Percentiles rank a stretch among this genome's conserved stretches.
Evolutionary conservation across 176 grass and related monocot genomes (phyloP).

Genomic region (Poa annua): DNA sequence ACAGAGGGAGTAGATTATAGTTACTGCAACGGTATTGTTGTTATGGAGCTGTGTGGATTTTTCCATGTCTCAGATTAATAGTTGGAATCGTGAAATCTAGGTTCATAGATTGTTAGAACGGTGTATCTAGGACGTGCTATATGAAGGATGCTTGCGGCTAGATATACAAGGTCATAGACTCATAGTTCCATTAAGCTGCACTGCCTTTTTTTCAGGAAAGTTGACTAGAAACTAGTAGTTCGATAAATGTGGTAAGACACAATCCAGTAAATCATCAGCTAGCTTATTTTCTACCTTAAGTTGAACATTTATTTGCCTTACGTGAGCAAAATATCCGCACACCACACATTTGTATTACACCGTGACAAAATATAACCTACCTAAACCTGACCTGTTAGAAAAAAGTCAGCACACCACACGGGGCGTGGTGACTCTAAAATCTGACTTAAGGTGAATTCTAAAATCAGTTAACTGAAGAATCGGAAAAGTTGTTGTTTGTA

Average conservation of each 20-base stretch:
- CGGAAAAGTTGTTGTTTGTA: neutral
- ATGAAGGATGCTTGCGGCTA: neutral
- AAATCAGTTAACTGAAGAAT: no score
- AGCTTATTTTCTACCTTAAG: no score
- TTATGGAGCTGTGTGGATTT: neutral
- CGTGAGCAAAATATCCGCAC: no score
- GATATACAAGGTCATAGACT: neutral
- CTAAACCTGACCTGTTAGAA: neutral
- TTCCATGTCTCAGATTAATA: neutral
- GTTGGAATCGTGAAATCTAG: neutral
- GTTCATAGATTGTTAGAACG: neutral
- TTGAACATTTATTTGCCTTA: neutral
- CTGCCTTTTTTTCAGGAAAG: neutral
- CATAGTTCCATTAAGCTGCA: neutral
- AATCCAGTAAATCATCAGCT: neutral
- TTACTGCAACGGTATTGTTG: neutral
- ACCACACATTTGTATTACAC: neutral
- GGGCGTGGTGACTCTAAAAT: neutral
- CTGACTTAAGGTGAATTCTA: neutral
- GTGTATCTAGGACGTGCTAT: neutral
- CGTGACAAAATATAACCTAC: neutral
- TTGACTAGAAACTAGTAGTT: constrained; percentile 25
- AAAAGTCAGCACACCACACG: neutral
- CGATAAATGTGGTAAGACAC: neutral
- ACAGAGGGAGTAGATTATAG: no score